These are phyloP conservation scores for Pseudogymnoascus sp. DNA, from an alignment of 2,329 filamentous ascomycete genomes.

Conservation along the genomic window DNA sequence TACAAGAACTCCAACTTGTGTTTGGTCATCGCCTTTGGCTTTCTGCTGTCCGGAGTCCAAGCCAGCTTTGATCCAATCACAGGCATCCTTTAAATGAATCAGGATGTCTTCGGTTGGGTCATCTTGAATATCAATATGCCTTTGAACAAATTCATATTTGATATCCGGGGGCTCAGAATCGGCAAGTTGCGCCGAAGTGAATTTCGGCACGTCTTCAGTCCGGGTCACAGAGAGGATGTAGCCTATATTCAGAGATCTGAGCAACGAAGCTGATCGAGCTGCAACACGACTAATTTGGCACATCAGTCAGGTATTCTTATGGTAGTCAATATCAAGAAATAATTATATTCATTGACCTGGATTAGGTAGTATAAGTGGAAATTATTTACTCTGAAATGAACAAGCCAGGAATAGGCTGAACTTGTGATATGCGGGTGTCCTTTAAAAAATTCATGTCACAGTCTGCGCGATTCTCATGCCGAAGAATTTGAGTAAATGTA, in stretches of 20 bases:
- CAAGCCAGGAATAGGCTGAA: not conserved
- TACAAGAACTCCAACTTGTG: slow-evolving; percentile 15
- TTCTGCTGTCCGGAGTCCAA: not conserved
- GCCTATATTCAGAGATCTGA: not conserved
- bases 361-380: not conserved
- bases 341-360: not conserved
- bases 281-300: slow-evolving; percentile 11
- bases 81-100: slow-evolving; percentile 16
- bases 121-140: slow-evolving; percentile 20
- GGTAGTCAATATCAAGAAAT: not conserved
- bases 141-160: slow-evolving; percentile 1
- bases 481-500: not conserved
- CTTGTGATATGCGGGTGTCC: not conserved
- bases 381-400: not conserved
- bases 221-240: slow-evolving; percentile 11
- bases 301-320: not conserved
- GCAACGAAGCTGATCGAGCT: slow-evolving; percentile 9
- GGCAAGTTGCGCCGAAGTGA: not conserved
- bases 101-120: slow-evolving; percentile 20
- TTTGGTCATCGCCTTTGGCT: not conserved
- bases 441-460: not conserved
- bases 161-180: not conserved
- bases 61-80: slow-evolving; percentile 19
- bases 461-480: not conserved
- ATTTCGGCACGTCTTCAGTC: slow-evolving; percentile 9